These are phyloP conservation scores for Solanum chiquidenum DNA, from an alignment of 257 asterid genomes.

Conservation along the genomic window DNA sequence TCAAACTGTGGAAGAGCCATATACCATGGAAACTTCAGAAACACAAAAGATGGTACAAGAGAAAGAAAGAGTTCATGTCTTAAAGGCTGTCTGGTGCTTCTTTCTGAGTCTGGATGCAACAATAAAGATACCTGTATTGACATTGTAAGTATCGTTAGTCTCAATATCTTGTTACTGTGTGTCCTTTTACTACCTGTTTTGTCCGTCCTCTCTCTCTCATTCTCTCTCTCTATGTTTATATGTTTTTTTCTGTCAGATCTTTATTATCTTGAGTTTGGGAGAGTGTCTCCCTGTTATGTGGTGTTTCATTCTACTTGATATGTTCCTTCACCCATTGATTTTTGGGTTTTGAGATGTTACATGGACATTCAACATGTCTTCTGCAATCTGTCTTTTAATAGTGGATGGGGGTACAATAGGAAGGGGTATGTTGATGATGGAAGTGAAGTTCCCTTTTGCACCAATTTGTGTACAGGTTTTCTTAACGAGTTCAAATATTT, in stretches of 20 bases:
- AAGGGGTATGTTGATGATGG: not conserved
- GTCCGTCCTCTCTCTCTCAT: not conserved
- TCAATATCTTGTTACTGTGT: not conserved
- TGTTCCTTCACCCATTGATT: not conserved
- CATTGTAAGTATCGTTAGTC: constrained; percentile 50
- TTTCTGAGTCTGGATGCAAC: constrained; percentile 60
- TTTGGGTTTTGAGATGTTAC: not conserved
- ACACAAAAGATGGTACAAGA: constrained; percentile 18
- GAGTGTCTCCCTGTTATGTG: not conserved
- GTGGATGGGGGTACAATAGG: not conserved
- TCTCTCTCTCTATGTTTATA: not conserved
- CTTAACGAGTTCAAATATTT: not conserved
- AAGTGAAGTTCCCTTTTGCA: not conserved
- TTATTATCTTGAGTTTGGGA: not conserved
- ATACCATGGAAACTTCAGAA: constrained; percentile 30
- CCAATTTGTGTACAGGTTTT: not conserved
- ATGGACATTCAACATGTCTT: not conserved
- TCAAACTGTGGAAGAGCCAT: constrained; percentile 35
- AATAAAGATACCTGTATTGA: constrained; percentile 56
- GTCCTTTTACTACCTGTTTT: not conserved
- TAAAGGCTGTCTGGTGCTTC: constrained; percentile 45
- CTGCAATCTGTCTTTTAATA: not conserved
- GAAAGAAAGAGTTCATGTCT: constrained; percentile 24
- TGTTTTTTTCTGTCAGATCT: not conserved
- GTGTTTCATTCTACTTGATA: not conserved